phyloP scores from a whole-genome alignment of 1,284 basidiomycete genomes.

The Ustilago crameri region DNA sequence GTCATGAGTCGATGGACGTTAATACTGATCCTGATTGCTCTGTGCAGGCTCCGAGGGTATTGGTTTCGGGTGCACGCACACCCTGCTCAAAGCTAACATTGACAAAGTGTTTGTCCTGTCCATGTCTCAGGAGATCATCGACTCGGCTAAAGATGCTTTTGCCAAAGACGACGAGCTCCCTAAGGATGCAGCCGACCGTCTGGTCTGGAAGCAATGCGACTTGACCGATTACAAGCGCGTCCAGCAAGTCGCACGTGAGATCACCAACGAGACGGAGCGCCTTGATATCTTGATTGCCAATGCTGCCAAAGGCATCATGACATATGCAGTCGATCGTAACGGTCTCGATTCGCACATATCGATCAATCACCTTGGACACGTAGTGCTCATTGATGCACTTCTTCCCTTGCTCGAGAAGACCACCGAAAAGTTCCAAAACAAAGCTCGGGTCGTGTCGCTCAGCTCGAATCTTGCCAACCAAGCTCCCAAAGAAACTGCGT shows the following conservation, averaged over 20 bases:
- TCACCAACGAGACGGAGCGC: slow-evolving; percentile 22
- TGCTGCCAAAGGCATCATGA: slow-evolving; percentile 35
- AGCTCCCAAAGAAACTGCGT: slow-evolving; percentile 18
- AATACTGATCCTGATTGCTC: no score
- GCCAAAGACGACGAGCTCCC: slow-evolving; percentile 23
- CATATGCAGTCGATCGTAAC: slow-evolving; percentile 21
- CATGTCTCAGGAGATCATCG: slow-evolving; percentile 29
- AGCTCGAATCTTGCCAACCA: slow-evolving; percentile 34
- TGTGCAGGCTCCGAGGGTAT: slow-evolving; percentile 25
- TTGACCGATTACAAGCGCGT: slow-evolving; percentile 29
- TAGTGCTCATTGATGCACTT: slow-evolving; percentile 27
- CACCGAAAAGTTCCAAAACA: slow-evolving; percentile 12
- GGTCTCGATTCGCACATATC: slow-evolving; percentile 41
- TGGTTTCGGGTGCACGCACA: slow-evolving; percentile 34
- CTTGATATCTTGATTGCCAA: slow-evolving; percentile 34
- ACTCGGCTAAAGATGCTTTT: slow-evolving; percentile 22
- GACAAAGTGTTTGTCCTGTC: slow-evolving; percentile 29
- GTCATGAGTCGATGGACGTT: no score
- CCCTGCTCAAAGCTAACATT: slow-evolving; percentile 29
- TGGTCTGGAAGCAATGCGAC: slow-evolving; percentile 35
- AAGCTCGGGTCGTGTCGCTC: slow-evolving; percentile 20
- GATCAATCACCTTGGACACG: slow-evolving; percentile 32
- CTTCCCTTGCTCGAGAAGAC: slow-evolving; percentile 22
- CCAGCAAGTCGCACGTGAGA: slow-evolving; percentile 26
- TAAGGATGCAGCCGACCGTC: neutral